These are phyloP conservation scores for Steccherinum ochraceum DNA, from an alignment of 768 basidiomycete genomes.

Conservation along the genomic window DNA sequence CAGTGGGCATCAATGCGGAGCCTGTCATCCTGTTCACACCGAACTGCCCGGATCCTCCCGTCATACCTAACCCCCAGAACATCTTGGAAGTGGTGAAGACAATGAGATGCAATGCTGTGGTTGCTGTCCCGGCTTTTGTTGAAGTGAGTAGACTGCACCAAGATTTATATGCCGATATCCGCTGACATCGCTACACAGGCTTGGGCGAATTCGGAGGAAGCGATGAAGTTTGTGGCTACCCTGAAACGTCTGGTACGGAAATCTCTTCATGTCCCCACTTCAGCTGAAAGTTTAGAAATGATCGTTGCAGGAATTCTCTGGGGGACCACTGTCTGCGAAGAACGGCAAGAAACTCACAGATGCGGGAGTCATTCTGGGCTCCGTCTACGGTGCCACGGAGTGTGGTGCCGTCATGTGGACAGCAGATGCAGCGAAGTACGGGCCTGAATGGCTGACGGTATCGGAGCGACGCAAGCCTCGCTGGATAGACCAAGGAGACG, in stretches of 20 bases:
- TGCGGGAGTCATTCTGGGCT: conserved; percentile 9
- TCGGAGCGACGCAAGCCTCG: background rate
- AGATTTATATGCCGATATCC: no score
- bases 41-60: conserved; percentile 4
- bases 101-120: conserved; percentile 2
- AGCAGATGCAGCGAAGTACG: conserved; percentile 3
- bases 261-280: no score
- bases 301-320: conserved; percentile 9
- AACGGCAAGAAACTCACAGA: conserved; percentile 13
- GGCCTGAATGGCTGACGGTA: conserved; percentile 14
- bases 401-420: conserved; percentile 4
- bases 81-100: background rate
- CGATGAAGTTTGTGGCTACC: background rate
- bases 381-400: conserved; percentile 14
- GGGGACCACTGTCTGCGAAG: conserved; percentile 11
- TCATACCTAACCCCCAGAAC: conserved; percentile 12
- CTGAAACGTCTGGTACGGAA: conserved; percentile 4
- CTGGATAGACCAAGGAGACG: conserved; percentile 12
- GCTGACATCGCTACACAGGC: conserved; percentile 3
- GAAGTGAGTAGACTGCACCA: conserved; percentile 4
- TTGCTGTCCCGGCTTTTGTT: conserved; percentile 10
- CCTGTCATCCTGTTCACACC: conserved; percentile 10
- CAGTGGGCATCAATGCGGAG: background rate
- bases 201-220: conserved; percentile 7
- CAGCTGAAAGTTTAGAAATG: no score